These are phyloP conservation scores for Toxoplasma gondii DNA, from an alignment of 169 alveolate species.

Conservation along the genomic window DNA sequence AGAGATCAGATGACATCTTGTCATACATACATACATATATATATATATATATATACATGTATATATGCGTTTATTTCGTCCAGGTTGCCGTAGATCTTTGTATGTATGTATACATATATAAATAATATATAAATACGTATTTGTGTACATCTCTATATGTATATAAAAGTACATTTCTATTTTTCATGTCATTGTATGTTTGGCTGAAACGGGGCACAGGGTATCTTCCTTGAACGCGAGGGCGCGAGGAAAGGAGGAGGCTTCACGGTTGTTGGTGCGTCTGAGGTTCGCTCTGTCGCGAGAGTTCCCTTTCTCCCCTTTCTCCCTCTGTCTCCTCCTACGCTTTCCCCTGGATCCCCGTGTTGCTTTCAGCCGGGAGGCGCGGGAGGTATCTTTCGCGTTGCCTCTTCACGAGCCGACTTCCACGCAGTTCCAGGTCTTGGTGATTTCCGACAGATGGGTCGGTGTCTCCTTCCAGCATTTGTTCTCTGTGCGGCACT, in stretches of 20 bases:
- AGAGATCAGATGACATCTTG: no score
- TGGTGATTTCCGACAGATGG: constrained; percentile 71
- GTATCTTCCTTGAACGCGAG: no score
- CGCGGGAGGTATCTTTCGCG: constrained; percentile 63
- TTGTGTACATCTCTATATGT: neutral
- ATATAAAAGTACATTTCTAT: no score
- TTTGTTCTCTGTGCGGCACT: constrained; percentile 52
- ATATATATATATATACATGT: neutral
- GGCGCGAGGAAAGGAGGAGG: no score
- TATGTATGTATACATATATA: neutral
- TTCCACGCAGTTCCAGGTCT: constrained; percentile 67
- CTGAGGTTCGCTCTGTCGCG: no score
- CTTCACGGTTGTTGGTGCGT: no score
- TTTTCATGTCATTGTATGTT: no score
- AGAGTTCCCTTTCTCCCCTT: no score
- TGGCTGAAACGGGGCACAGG: no score
- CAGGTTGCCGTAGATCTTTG: neutral
- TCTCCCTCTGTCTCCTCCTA: no score
- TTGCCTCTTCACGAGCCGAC: constrained; percentile 69
- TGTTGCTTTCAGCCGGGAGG: neutral
- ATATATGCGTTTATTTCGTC: neutral
- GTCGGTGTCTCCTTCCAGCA: constrained; percentile 55
- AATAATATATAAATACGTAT: no score
- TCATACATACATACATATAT: neutral
- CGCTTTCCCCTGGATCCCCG: neutral